phyloP scores from a whole-genome alignment of 257 asterid genomes.

The Anisodus acutangulus region DNA sequence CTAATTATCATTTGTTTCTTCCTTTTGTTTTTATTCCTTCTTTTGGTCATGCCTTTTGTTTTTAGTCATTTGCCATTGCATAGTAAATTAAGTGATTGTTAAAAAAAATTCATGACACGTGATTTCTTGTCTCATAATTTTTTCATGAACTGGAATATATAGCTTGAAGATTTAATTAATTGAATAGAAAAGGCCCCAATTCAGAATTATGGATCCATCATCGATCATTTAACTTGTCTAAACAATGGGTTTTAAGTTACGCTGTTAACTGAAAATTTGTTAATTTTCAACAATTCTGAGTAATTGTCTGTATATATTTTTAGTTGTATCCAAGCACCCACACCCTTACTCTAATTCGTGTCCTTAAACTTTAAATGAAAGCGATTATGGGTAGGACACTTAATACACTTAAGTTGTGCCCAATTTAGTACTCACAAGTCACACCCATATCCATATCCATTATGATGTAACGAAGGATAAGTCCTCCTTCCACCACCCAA shows the following conservation, averaged over 20 bases:
- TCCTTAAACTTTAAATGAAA: neutral
- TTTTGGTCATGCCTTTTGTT: no score
- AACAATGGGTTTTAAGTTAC: neutral
- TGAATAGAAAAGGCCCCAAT: no score
- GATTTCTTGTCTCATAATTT: no score
- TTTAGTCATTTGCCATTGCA: no score
- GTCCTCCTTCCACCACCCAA: slow-evolving; percentile 8
- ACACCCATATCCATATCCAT: neutral
- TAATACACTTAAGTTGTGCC: neutral
- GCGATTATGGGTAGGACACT: neutral
- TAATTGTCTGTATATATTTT: neutral
- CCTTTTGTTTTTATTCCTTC: no score
- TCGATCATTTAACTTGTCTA: neutral
- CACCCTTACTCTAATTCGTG: neutral
- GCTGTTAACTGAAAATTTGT: neutral
- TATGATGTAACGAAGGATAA: neutral
- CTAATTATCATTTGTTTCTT: no score
- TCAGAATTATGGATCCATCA: no score
- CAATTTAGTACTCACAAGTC: neutral
- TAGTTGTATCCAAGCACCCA: neutral
- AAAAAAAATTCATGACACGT: no score
- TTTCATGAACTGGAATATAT: no score
- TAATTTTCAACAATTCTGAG: neutral
- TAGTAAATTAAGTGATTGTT: no score
- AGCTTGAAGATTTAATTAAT: no score